Base-by-base conservation (phyloP, 2,329 filamentous ascomycete species). In the Rhynchosporium graminicola region DNA sequence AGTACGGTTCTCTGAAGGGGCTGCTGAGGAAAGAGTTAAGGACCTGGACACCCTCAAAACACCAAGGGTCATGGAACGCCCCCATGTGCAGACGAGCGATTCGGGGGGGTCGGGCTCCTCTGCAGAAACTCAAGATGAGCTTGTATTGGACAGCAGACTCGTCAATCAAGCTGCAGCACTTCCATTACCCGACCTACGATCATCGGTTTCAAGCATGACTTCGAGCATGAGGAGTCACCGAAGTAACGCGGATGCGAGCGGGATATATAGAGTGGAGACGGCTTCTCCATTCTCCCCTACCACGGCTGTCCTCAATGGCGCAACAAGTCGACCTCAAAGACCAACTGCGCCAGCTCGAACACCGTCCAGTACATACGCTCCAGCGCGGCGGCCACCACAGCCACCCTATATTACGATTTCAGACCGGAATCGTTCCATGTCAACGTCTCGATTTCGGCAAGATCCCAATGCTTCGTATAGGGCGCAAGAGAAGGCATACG, bases 401-500 rank as follows among this genome's bases (percentile, higher is more conserved):
- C 76, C 80, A 15, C 80, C 81, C 50, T 80, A 79, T 57, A 78
- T 80, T 45, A 69, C 72, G 29, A 76, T 70, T 13, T 46, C 64
- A 33, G 69, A 76, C 40, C 80, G 81, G 61, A 80, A 82, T 65
- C 81, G 85, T 64, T 85, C 83, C 7, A 81, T 79, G 6, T 87
- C 85, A 1, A 76, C 80, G 2, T 83, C 82, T 65, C 78, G 86
- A 66, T 75, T 80, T 40, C 78, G 84, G 63, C 76, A 82, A 66
- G 89, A 91, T 71, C 88, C 88, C 9, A 88, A 88, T 71, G 87
- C 87, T 58, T 86, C 89, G 69, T 91, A 91, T 74, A 81, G 90
- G 64, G 90, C 91, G 54, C 92, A 98, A 77, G 94, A 98, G 76
- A 91, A 93, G 74, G 94, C 94, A 62, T 99, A 99, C 74, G 89